A percentile compares a stretch with the other conserved stretches of the same genome.
phyloP scores from a whole-genome alignment of 1,284 basidiomycete genomes.

The Sporisorium sorghi region DNA sequence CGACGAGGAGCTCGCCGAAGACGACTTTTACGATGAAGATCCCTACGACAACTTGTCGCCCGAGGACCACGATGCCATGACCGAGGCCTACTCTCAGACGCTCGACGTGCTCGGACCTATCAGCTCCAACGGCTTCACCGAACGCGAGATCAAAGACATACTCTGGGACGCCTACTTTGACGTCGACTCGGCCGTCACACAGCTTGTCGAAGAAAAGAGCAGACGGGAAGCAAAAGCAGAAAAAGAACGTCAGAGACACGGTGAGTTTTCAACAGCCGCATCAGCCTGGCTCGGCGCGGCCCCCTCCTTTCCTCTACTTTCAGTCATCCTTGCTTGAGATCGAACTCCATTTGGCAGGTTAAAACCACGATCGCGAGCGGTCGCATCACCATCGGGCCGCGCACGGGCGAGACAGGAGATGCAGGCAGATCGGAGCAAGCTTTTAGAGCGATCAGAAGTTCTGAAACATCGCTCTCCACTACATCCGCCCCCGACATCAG shows the following conservation, averaged over 20 bases:
- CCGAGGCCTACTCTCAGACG: constrained; percentile 50
- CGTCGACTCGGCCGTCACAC: constrained; percentile 80
- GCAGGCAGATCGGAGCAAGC: neutral
- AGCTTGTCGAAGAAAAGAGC: constrained; percentile 72
- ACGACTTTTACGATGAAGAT: constrained; percentile 72
- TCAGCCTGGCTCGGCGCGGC: constrained; percentile 26
- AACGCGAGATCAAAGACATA: constrained; percentile 77
- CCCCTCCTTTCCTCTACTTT: constrained; percentile 17
- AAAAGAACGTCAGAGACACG: constrained; percentile 53
- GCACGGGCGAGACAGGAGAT: constrained; percentile 17
- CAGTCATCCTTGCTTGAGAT: constrained; percentile 15
- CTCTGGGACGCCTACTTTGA: constrained; percentile 93
- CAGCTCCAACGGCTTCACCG: constrained; percentile 56
- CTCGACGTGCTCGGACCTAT: constrained; percentile 57
- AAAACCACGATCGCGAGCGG: neutral
- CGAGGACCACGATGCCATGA: constrained; percentile 60
- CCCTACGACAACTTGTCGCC: constrained; percentile 61
- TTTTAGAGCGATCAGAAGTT: constrained; percentile 6
- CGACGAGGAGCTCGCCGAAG: constrained; percentile 77
- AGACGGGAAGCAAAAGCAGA: constrained; percentile 53
- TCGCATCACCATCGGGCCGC: constrained; percentile 11
- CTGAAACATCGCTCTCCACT: constrained; percentile 22
- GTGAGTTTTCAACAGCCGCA: constrained; percentile 37
- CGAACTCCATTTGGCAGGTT: constrained; percentile 16
- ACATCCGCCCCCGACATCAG: constrained; percentile 18